These are phyloP conservation scores for Schoenoplectus triqueter DNA, from an alignment of 202 grass and related monocot genomes.

Conservation along the genomic window DNA sequence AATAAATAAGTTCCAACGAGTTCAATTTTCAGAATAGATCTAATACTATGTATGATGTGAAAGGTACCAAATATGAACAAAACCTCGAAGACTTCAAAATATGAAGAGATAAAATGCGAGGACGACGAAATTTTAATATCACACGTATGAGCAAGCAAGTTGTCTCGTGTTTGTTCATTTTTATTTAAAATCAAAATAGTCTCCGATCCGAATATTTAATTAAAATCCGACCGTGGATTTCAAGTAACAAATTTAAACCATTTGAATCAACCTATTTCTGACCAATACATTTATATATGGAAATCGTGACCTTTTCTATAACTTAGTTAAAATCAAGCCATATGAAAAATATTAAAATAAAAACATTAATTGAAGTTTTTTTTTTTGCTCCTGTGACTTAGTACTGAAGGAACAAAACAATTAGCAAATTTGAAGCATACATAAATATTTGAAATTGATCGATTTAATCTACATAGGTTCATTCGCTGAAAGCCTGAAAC, in stretches of 20 bases:
- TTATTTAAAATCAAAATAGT: too few relatives aligned
- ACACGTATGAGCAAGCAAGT: too few relatives aligned
- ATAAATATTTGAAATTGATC: too few relatives aligned
- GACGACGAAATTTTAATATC: too few relatives aligned
- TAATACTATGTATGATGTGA: background rate
- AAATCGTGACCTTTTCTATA: background rate
- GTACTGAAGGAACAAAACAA: background rate
- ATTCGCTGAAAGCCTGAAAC: too few relatives aligned
- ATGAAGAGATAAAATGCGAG: too few relatives aligned
- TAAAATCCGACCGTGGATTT: background rate
- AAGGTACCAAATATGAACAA: background rate
- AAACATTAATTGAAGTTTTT: background rate
- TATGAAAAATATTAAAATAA: background rate
- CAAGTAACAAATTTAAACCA: background rate
- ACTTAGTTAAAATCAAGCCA: background rate
- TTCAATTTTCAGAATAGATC: background rate
- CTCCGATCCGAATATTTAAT: too few relatives aligned
- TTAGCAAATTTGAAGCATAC: background rate
- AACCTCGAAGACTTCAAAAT: background rate
- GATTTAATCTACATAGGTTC: too few relatives aligned
- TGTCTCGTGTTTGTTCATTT: too few relatives aligned
- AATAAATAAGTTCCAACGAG: background rate
- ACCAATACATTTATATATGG: background rate
- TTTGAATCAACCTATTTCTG: background rate
- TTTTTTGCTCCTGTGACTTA: background rate